Percentiles rank a stretch among this genome's conserved stretches.
Evolutionary conservation across 2,329 filamentous ascomycete species (phyloP).

Genomic region (Pseudogymnoascus sp.): DNA sequence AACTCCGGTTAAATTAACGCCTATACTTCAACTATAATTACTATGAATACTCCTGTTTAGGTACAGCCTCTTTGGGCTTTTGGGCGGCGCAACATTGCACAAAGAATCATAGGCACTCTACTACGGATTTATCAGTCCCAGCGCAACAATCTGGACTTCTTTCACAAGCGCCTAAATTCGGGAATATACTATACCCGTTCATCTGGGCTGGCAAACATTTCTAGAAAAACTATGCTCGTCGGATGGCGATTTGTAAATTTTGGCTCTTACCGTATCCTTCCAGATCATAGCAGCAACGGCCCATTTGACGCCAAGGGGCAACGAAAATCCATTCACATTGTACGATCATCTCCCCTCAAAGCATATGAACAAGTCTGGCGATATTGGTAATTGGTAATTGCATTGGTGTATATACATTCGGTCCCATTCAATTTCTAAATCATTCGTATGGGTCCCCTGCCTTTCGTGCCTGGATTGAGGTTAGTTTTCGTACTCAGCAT

Average conservation of each 20-base stretch:
- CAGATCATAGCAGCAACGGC: neutral
- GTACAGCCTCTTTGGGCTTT: neutral
- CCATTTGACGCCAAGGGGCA: neutral
- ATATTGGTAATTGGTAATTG: constrained; percentile 2
- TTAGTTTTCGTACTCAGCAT: constrained; percentile 20
- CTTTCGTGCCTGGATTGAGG: constrained; percentile 40
- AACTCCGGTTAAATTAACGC: neutral
- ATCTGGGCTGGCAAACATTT: neutral
- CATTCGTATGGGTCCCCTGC: constrained; percentile 11
- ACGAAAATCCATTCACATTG: neutral
- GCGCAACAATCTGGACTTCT: neutral
- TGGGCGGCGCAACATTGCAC: neutral
- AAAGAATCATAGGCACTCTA: neutral
- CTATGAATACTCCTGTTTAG: neutral
- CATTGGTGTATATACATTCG: constrained; percentile 14
- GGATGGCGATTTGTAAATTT: neutral
- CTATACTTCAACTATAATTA: neutral
- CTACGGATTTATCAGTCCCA: neutral
- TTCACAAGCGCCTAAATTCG: neutral
- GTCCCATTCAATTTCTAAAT: constrained; percentile 6
- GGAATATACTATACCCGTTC: neutral
- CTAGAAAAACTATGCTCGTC: neutral
- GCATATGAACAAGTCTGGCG: neutral
- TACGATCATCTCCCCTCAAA: neutral
- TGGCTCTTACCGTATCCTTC: neutral